A percentile compares a stretch with the other conserved stretches of the same genome.
phyloP scores from a whole-genome alignment of 805 yeast genomes.

The Candida sakaeoensis region DNA sequence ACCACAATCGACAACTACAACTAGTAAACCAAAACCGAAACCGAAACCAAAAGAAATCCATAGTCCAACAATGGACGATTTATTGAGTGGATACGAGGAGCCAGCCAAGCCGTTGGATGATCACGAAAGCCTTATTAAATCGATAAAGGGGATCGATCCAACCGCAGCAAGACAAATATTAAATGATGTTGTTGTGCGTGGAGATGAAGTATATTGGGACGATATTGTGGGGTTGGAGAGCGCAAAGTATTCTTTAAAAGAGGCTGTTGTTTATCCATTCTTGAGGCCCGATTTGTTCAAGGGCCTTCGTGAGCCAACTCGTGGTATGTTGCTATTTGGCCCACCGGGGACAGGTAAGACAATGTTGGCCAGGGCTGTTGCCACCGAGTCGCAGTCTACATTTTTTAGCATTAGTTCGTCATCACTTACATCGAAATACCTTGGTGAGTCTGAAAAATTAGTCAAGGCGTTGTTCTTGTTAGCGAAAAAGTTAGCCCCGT shows the following conservation, averaged over 20 bases:
- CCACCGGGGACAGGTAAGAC: constrained; percentile 99
- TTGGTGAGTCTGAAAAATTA: constrained; percentile 92
- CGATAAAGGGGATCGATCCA: constrained; percentile 70
- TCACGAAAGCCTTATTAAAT: constrained; percentile 39
- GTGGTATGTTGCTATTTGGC: constrained; percentile 95
- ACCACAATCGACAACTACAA: constrained; percentile 5
- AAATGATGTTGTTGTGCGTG: constrained; percentile 82
- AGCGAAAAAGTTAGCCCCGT: constrained; percentile 83
- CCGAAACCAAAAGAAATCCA: constrained; percentile 10
- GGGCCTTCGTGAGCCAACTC: constrained; percentile 89
- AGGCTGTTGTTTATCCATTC: constrained; percentile 94
- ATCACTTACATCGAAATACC: constrained; percentile 77
- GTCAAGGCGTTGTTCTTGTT: constrained; percentile 83
- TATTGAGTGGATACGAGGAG: constrained; percentile 19
- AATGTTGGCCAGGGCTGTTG: constrained; percentile 95
- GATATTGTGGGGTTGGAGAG: constrained; percentile 88
- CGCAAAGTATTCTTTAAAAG: constrained; percentile 88
- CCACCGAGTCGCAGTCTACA: constrained; percentile 89
- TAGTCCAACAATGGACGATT: constrained; percentile 26
- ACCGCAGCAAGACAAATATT: constrained; percentile 77
- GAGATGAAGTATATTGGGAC: constrained; percentile 91
- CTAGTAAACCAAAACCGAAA: constrained; percentile 13
- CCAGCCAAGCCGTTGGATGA: too few species aligned
- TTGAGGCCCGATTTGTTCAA: constrained; percentile 87
- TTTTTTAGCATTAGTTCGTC: constrained; percentile 91